Evolutionary conservation across 192 early-diverging fungal genomes (phyloP), one percentile per base, ranked within the genome.

Genomic region (Kickxella alabastrina): DNA sequence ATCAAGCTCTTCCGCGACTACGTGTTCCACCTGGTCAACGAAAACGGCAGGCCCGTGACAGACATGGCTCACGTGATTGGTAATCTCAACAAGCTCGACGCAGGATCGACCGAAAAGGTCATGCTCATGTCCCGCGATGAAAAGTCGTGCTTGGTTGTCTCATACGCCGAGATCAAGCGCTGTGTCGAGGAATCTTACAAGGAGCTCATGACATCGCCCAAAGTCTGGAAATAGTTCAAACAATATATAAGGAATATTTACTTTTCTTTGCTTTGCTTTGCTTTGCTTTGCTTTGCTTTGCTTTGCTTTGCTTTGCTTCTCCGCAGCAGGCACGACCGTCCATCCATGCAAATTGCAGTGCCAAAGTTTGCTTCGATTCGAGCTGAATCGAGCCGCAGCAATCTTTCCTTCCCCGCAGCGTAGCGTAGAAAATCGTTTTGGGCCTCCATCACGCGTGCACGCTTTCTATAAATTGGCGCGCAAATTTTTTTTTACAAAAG

Each of bases 1-100:
- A 85, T 97, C 47, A 97, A 97, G 73, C 78, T 99, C 15, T 99
- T 99, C 64, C 81, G 97, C 40, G 97, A 99, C 69, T 96, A 93
- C 54, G 89, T 98, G 18, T 99, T 99, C 63, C 97, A 98, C 66
- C 88, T 92, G 61, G 92, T 96, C 12, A 84, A 94, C 58, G 84
- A 87, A 28, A 74, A 80, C 32, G 92, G 92, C 7, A 75, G 79
- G 32, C 89, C 95, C 9, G 80, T 93, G 12, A 63, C 93, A 10
- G 93, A 95, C 59, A 85, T 98, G 73, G 85, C 86, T 3, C 97
- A 99, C 79, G 88, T 97, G 10, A 36, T 99, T 22, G 83, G 87
- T 14, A 93, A 92, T 62, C 78, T 99, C 43, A 99, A 98, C 76
- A 97, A 93, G 87, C 74, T 99, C 61, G 97, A 99, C 67, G 87